Evolutionary conservation across 306 rosid species (phyloP).

Genomic region (Pyrus pyrifolia): DNA sequence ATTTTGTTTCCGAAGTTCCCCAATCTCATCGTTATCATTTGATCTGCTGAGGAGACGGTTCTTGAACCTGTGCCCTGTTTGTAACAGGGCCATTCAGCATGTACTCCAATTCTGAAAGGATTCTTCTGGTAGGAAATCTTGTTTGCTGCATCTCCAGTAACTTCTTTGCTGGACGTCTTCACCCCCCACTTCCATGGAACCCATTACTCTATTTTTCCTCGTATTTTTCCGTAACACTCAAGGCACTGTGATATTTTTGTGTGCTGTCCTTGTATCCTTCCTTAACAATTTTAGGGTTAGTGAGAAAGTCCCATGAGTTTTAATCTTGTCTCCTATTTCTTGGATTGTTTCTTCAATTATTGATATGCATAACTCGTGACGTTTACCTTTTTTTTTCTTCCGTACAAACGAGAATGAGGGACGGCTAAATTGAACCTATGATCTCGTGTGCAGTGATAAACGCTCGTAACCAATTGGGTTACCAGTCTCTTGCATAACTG

Average conservation of each 20-base stretch:
- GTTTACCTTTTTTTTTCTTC: too few species aligned
- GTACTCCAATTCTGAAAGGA: slow-evolving; percentile 65
- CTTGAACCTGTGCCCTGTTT: slow-evolving; percentile 43
- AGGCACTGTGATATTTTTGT: not conserved
- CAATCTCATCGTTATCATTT: slow-evolving; percentile 41
- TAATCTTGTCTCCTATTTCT: not conserved
- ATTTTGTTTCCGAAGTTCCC: slow-evolving; percentile 38
- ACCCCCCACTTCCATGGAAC: slow-evolving; percentile 12
- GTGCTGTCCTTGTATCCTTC: slow-evolving; percentile 24
- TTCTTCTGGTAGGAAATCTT: slow-evolving; percentile 75
- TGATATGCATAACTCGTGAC: not conserved
- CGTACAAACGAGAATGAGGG: not conserved
- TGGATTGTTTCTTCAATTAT: not conserved
- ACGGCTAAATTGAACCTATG: too few species aligned
- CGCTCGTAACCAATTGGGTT: not conserved
- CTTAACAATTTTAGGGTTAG: not conserved
- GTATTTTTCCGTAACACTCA: too few species aligned
- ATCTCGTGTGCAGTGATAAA: not conserved
- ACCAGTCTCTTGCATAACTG: not conserved
- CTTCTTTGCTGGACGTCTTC: slow-evolving; percentile 33
- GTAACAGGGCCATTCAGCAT: slow-evolving; percentile 46
- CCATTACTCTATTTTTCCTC: slow-evolving; percentile 1
- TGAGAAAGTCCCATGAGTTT: not conserved
- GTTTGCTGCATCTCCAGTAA: slow-evolving; percentile 70
- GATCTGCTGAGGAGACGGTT: slow-evolving; percentile 58